Base-by-base conservation (phyloP, 306 rosid genomes). In the Begonia masoniana region DNA sequence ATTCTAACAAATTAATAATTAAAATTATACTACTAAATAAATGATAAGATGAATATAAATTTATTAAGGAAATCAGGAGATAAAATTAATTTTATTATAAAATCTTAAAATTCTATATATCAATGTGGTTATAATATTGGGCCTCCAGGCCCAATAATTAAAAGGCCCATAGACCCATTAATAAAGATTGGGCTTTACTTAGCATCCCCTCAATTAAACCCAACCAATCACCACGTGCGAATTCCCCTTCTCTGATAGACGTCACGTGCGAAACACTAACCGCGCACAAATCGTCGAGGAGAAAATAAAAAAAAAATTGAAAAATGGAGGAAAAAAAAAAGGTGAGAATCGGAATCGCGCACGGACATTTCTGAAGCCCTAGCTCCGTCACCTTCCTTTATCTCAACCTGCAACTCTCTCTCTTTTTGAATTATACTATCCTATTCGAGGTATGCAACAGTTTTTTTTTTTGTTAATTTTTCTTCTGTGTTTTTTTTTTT, bases 351-450 rank as follows among this genome's bases (percentile, higher is more conserved):
- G 39, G 24, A 49, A n/a, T 50, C 54, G 19, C 8, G 12, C 24
- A 51, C 36, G 8, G 41, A 15, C 52, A 15, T 47, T 50, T 21
- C 58, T 13, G 63, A 68, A 73, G 62, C 66, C 74, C 78, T 68
- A 72, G 53, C 54, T 55, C 52, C 39, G 39, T 12, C 26, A 12
- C 7, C 39, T 23, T 43, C 35, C 26, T 35, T 50, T 39, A 42
- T 55, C 51, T 31, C 9, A 21, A 13, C 41, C 41, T 55, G 10
- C 46, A n/a, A n/a, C n/a, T 15, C 12, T 19, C 46, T 41, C 61
- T 39, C 14, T 6, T 1, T 43, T 31, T 31, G 10, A 48, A 0
- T 42, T 54, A 54, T 23, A 2, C 10, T 26, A 41, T 51, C 57
- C 15, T 47, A 6, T 21, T 58, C 41, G 35, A 72, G 73, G 77